Percentiles rank a stretch among this genome's conserved stretches.
These are phyloP conservation scores for Aspergillus incahuasiensis DNA, from an alignment of 495 filamentous ascomycete genomes.

Conservation along the genomic window DNA sequence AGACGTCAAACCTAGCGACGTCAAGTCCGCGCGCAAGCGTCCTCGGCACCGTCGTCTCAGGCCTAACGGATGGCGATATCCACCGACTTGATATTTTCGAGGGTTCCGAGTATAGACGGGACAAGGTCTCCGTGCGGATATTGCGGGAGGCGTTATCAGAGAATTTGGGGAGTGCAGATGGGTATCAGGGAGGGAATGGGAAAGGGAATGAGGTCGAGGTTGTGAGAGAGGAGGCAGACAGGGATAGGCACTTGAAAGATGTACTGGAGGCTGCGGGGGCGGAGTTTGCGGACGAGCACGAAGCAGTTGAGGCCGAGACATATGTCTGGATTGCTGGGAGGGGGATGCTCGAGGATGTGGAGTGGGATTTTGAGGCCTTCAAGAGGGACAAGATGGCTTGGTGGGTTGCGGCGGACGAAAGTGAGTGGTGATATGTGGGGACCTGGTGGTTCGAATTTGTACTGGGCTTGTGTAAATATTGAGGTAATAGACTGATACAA, in stretches of 20 bases:
- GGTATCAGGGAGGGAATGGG: background rate
- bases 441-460: background rate
- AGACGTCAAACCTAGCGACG: background rate
- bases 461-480: background rate
- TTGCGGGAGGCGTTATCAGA: slow-evolving; percentile 37
- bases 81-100: slow-evolving; percentile 79
- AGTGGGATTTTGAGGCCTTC: slow-evolving; percentile 83
- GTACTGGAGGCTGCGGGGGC: slow-evolving; percentile 31
- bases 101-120: slow-evolving; percentile 65
- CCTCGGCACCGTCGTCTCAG: slow-evolving; percentile 72
- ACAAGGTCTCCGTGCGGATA: slow-evolving; percentile 54
- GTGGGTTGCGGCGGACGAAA: slow-evolving; percentile 42
- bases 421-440: slow-evolving; percentile 26
- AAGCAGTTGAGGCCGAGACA: slow-evolving; percentile 62
- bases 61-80: slow-evolving; percentile 73
- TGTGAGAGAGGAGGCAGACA: slow-evolving; percentile 5
- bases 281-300: slow-evolving; percentile 31
- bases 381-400: slow-evolving; percentile 60
- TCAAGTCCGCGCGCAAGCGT: slow-evolving; percentile 41
- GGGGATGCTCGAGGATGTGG: slow-evolving; percentile 53
- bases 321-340: slow-evolving; percentile 64
- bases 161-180: background rate
- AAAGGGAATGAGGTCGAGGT: slow-evolving; percentile 7
- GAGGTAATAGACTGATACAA: background rate
- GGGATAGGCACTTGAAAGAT: slow-evolving; percentile 22